Percentiles rank a stretch among this genome's conserved stretches.
Conservation (phyloP, 805 yeast species). For the Candida multigemmis region DNA sequence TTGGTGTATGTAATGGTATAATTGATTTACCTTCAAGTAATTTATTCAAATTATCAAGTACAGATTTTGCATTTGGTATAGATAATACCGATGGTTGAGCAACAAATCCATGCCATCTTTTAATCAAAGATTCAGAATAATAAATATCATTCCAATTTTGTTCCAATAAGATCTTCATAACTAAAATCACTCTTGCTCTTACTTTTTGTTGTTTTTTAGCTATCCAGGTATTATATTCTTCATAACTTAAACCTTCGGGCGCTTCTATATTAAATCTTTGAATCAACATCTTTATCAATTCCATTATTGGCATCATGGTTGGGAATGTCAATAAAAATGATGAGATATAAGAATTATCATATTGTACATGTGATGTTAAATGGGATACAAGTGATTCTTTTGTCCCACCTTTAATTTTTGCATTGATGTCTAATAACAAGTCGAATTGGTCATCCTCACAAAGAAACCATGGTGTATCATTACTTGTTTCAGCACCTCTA, state of each 20-base stretch:
- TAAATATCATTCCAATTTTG: constrained; percentile 64
- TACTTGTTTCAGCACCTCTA: constrained; percentile 8
- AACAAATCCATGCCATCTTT: constrained; percentile 22
- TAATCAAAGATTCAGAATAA: constrained; percentile 33
- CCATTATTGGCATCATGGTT: constrained; percentile 61
- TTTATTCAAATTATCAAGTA: constrained; percentile 13
- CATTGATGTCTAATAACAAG: constrained; percentile 52
- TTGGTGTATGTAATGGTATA: constrained; percentile 18
- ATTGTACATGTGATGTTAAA: constrained; percentile 62
- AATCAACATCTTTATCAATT: constrained; percentile 50
- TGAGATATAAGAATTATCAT: constrained; percentile 55
- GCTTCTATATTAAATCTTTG: constrained; percentile 64
- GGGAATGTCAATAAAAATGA: constrained; percentile 69
- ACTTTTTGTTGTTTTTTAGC: constrained; percentile 62
- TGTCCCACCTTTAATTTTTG: constrained; percentile 77
- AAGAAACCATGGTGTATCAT: constrained; percentile 60
- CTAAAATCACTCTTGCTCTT: constrained; percentile 53
- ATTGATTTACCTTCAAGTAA: constrained; percentile 22
- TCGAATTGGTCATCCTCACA: constrained; percentile 58
- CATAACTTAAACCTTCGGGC: constrained; percentile 81
- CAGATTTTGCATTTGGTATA: constrained; percentile 17
- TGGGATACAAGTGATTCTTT: constrained; percentile 70
- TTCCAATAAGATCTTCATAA: constrained; percentile 58
- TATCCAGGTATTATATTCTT: constrained; percentile 73
- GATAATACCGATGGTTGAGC: constrained; percentile 10